Percentiles rank a stretch among this genome's conserved stretches.
These are phyloP conservation scores for Trichomonas gallinae DNA, from an alignment of 208 protist species.

Conservation along the genomic window DNA sequence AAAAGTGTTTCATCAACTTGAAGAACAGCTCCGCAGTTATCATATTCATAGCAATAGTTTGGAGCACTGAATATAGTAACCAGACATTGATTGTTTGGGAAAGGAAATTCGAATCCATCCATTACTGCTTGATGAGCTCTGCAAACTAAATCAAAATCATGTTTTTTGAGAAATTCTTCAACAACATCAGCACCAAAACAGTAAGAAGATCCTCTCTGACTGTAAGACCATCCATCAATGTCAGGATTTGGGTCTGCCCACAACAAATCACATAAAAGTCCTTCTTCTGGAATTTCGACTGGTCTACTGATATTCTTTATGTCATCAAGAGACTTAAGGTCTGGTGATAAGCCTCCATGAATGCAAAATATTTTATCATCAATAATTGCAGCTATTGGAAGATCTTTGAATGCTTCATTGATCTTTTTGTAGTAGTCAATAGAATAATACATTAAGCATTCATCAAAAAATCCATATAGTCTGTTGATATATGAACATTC, in stretches of 20 bases:
- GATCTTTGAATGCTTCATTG: neutral
- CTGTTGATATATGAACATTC: neutral
- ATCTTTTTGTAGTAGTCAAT: neutral
- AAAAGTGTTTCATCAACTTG: constrained; percentile 48
- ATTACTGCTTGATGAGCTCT: constrained; percentile 81
- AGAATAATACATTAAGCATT: constrained; percentile 34
- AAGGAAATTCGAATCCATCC: constrained; percentile 90
- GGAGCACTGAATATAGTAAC: constrained; percentile 98
- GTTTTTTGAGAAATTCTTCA: constrained; percentile 84
- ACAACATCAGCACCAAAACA: constrained; percentile 92
- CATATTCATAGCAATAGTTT: constrained; percentile 98
- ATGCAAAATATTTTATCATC: constrained; percentile 11
- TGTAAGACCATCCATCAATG: constrained; percentile 77
- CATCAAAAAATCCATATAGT: neutral
- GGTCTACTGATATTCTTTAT: neutral
- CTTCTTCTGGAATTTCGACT: constrained; percentile 23
- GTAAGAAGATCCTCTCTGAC: constrained; percentile 92
- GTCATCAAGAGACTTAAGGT: neutral
- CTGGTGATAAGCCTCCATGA: neutral
- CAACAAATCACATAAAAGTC: constrained; percentile 94
- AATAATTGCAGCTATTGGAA: neutral
- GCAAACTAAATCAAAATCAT: constrained; percentile 96
- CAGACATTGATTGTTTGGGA: constrained; percentile 73
- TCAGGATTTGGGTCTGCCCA: constrained; percentile 88
- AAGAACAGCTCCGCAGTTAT: constrained; percentile 93